A percentile compares a stretch with the other conserved stretches of the same genome.
Evolutionary conservation across 1,284 basidiomycete genomes (phyloP).

Genomic region (Mixia osmundae): DNA sequence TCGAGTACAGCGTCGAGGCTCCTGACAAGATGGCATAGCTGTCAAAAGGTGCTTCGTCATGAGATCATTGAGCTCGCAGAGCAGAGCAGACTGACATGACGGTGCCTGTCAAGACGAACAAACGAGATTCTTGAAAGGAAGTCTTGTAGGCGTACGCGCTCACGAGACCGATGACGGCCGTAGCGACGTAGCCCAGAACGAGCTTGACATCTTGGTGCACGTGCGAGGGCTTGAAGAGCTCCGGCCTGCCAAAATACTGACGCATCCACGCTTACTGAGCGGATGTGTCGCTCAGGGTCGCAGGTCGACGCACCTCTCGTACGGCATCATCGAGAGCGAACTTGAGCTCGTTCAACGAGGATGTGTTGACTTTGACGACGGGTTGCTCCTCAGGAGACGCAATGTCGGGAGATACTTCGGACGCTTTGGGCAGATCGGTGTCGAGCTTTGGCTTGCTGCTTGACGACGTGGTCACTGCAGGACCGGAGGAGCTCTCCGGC

Average conservation of each 20-base stretch:
- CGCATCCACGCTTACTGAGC: not conserved
- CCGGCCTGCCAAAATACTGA: conserved; percentile 51
- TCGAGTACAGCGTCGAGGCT: conserved; percentile 47
- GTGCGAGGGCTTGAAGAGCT: conserved; percentile 60
- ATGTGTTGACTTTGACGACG: conserved; percentile 70
- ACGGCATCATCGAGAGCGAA: conserved; percentile 33
- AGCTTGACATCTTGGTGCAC: conserved; percentile 65
- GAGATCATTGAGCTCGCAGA: no score
- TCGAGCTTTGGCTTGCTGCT: no score
- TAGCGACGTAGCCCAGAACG: conserved; percentile 55
- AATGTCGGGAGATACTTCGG: no score
- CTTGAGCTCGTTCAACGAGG: conserved; percentile 57
- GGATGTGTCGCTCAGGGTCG: not conserved
- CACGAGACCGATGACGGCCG: conserved; percentile 52
- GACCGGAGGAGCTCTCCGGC: no score
- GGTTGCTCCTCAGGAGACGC: no score
- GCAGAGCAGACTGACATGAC: conserved; percentile 21
- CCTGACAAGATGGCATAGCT: conserved; percentile 49
- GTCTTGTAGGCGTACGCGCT: conserved; percentile 58
- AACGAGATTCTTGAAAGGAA: conserved; percentile 65
- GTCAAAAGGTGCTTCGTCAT: no score
- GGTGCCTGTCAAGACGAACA: conserved; percentile 49
- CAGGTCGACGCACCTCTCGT: not conserved
- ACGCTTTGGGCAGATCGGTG: no score
- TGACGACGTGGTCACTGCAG: no score